Conservation (phyloP, 352 stramenopile genomes). For the Pythium dissotocum region DNA sequence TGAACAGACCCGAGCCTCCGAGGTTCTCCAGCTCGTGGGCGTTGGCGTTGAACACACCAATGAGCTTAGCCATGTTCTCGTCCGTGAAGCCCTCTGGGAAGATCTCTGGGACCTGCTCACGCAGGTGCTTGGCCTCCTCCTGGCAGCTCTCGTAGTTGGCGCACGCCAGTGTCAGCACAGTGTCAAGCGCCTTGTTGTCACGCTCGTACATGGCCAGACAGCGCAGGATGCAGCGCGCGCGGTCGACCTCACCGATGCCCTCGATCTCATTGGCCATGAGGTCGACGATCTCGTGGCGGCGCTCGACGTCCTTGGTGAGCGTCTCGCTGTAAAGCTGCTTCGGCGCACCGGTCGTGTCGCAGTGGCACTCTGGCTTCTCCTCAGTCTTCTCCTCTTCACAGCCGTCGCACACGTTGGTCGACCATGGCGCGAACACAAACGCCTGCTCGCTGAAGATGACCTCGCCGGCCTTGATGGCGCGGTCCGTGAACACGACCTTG, state of each 20-base stretch:
- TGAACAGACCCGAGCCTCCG: constrained; percentile 67
- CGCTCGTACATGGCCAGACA: constrained; percentile 61
- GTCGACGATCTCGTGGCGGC: constrained; percentile 53
- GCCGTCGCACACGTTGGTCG: constrained; percentile 54
- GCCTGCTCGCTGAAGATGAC: constrained; percentile 78
- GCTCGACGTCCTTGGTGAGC: constrained; percentile 44
- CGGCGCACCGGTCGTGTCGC: constrained; percentile 30
- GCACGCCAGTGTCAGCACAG: constrained; percentile 50
- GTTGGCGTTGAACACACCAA: constrained; percentile 77
- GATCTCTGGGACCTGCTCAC: constrained; percentile 48
- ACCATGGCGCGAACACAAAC: constrained; percentile 74
- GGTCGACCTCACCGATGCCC: constrained; percentile 69
- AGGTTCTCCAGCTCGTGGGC: constrained; percentile 75
- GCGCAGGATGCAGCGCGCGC: constrained; percentile 69
- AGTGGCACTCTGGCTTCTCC: constrained; percentile 29
- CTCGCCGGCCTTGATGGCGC: constrained; percentile 52
- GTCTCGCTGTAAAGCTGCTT: constrained; percentile 45
- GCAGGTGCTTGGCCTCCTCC: constrained; percentile 44
- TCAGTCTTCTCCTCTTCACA: constrained; percentile 46
- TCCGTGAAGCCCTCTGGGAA: constrained; percentile 56
- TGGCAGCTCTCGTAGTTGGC: constrained; percentile 44
- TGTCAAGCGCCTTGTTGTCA: constrained; percentile 42
- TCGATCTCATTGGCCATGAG: constrained; percentile 53
- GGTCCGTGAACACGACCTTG: constrained; percentile 61
- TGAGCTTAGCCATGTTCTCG: constrained; percentile 60